Percentiles rank a stretch among this genome's conserved stretches.
Conservation (phyloP, 768 basidiomycete species). For the Xerocomus brunneocitrinus region DNA sequence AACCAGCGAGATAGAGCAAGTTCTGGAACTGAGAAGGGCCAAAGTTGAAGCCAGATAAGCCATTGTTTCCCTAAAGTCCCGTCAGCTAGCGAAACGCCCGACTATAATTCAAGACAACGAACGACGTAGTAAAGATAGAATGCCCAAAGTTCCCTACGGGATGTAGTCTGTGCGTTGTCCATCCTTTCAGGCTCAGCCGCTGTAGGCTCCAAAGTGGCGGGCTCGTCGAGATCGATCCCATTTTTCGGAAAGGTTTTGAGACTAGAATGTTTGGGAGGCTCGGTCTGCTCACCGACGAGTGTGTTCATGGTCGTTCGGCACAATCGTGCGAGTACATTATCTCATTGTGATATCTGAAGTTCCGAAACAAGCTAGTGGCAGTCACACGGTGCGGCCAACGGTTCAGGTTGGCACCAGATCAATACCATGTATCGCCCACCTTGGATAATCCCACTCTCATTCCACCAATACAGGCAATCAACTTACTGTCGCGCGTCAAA, state of each 20-base stretch:
- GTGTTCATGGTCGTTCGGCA: constrained; percentile 3
- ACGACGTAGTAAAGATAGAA: constrained; percentile 58
- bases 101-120: constrained; percentile 5
- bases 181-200: background rate
- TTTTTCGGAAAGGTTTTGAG: background rate
- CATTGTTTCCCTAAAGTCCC: constrained; percentile 53
- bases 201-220: too few species aligned
- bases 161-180: constrained; percentile 31
- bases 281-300: background rate
- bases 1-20: constrained; percentile 66
- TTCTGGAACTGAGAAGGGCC: constrained; percentile 76
- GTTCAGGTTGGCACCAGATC: too few species aligned
- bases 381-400: background rate
- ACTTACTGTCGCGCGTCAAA: too few species aligned
- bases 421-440: too few species aligned
- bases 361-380: too few species aligned
- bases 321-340: background rate
- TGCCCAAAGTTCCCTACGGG: constrained; percentile 50
- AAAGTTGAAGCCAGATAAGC: constrained; percentile 64
- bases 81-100: background rate
- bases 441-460: too few species aligned
- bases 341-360: too few species aligned
- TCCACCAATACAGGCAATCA: too few species aligned
- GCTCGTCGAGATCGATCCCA: background rate
- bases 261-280: background rate